These are phyloP conservation scores for Candida sp. DNA, from an alignment of 1,139 yeast species.

Conservation along the genomic window DNA sequence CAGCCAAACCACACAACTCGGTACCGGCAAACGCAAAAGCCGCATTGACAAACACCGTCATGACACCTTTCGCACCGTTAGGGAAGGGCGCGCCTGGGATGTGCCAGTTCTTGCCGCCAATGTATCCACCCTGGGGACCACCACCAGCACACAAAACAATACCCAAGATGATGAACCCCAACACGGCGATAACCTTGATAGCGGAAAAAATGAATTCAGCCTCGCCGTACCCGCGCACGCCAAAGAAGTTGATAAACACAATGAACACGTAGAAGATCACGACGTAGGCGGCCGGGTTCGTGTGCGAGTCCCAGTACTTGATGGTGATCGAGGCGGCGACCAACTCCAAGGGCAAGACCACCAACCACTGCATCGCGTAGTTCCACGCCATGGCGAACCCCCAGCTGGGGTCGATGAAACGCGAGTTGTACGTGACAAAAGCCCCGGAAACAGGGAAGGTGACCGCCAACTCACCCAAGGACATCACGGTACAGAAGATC, in stretches of 20 bases:
- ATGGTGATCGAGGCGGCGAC: conserved; percentile 44
- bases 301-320: conserved; percentile 28
- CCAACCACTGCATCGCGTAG: conserved; percentile 45
- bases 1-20: conserved; percentile 50
- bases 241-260: conserved; percentile 33
- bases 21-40: conserved; percentile 54
- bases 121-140: conserved; percentile 48
- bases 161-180: conserved; percentile 70
- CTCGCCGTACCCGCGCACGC: conserved; percentile 43
- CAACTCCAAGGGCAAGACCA: conserved; percentile 41
- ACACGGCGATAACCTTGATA: conserved; percentile 34
- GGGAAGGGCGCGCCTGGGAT: conserved; percentile 67
- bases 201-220: conserved; percentile 34
- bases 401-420: conserved; percentile 70
- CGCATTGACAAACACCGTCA: conserved; percentile 49
- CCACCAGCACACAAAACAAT: conserved; percentile 75
- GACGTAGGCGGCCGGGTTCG: conserved; percentile 35
- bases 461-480: conserved; percentile 74
- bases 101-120: conserved; percentile 64
- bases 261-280: conserved; percentile 34
- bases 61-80: conserved; percentile 62
- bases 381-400: conserved; percentile 70
- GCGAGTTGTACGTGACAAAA: conserved; percentile 66
- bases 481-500: conserved; percentile 69
- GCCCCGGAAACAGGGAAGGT: conserved; percentile 79